Conservation (phyloP, 2,329 filamentous ascomycete genomes). For the Arthrobotrys iridis region DNA sequence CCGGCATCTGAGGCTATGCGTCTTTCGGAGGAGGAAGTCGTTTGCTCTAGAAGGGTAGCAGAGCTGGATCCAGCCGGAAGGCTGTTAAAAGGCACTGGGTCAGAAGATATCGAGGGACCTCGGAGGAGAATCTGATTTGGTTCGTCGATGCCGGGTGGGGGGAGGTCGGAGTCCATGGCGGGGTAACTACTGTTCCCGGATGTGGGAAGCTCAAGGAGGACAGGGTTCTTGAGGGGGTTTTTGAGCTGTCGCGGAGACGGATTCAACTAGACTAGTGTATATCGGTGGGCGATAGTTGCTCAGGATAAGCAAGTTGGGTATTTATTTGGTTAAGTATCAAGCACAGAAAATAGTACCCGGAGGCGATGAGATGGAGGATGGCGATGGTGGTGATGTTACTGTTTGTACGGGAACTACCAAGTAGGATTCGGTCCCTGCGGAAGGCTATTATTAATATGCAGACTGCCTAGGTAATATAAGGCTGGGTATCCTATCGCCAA, state of each 20-base stretch:
- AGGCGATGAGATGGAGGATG: not conserved
- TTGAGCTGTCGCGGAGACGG: not conserved
- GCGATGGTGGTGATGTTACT: not conserved
- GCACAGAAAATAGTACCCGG: not conserved
- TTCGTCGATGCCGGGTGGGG: constrained; percentile 37
- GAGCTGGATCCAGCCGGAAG: not conserved
- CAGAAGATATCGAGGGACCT: constrained; percentile 5
- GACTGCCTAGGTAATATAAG: too few relatives aligned
- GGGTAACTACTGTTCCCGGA: constrained; percentile 1
- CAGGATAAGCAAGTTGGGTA: too few relatives aligned
- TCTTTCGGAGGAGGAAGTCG: constrained; percentile 4
- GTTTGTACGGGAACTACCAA: not conserved
- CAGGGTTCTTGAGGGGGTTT: not conserved
- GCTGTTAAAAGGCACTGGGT: not conserved
- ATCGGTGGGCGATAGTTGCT: too few relatives aligned
- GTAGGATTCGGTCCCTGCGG: not conserved
- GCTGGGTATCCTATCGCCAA: too few relatives aligned
- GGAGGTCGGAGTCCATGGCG: constrained; percentile 35
- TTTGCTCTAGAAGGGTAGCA: not conserved
- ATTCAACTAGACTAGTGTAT: too few relatives aligned
- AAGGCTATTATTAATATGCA: not conserved
- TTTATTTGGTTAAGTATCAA: too few relatives aligned
- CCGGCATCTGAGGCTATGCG: not conserved
- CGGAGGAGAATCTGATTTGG: constrained; percentile 25
- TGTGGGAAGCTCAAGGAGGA: not conserved